These are phyloP conservation scores for Zalerion maritima DNA, from an alignment of 495 filamentous ascomycete species.

Conservation along the genomic window DNA sequence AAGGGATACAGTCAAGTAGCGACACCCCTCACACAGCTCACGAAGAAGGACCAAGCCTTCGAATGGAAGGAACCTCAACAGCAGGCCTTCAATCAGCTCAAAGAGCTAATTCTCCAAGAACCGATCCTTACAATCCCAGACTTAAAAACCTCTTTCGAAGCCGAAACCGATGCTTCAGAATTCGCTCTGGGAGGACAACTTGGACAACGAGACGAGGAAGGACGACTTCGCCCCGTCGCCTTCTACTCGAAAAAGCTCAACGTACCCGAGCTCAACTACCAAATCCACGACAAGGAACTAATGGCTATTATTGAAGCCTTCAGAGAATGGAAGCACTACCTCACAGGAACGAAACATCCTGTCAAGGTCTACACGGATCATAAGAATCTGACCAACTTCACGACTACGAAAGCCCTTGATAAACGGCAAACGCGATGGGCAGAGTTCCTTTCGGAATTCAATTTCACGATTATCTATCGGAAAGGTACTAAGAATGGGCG, in stretches of 20 bases:
- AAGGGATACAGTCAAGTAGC: conserved; percentile 7
- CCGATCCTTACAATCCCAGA: not conserved
- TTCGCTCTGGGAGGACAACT: conserved; percentile 3
- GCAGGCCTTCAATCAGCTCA: conserved; percentile 3
- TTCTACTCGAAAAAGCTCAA: conserved; percentile 10
- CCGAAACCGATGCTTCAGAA: conserved; percentile 8
- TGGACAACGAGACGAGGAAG: not conserved
- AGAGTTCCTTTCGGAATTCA: conserved; percentile 13
- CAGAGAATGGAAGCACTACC: conserved; percentile 11
- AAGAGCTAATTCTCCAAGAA: conserved; percentile 1
- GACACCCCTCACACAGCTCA: conserved; percentile 7
- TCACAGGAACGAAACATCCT: conserved; percentile 2
- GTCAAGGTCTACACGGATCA: conserved; percentile 11
- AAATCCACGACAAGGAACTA: conserved; percentile 15
- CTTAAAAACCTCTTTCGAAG: not conserved
- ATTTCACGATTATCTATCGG: conserved; percentile 16
- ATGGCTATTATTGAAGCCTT: conserved; percentile 12
- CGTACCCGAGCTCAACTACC: conserved; percentile 11
- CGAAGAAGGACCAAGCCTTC: conserved; percentile 5
- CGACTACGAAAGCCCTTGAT: conserved; percentile 12
- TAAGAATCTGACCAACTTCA: conserved; percentile 15
- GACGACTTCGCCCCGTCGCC: conserved; percentile 1
- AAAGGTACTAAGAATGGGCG: conserved; percentile 5
- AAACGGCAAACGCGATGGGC: conserved; percentile 10
- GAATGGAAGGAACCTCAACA: conserved; percentile 3